phyloP scores from a whole-genome alignment of 768 basidiomycete genomes.

The Trametes elegans region DNA sequence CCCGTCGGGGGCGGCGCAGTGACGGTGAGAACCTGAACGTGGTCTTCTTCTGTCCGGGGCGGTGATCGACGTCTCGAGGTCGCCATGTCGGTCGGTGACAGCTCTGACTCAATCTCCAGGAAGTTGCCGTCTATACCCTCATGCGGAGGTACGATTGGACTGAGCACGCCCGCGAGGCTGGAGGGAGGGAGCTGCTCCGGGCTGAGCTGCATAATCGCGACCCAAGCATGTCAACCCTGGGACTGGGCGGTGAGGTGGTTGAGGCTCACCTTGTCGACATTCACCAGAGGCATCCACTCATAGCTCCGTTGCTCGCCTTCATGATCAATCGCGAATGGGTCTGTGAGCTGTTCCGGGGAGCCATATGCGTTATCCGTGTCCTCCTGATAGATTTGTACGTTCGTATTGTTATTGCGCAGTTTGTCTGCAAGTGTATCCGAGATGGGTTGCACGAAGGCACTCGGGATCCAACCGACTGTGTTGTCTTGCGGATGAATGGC shows the following conservation, averaged over 20 bases:
- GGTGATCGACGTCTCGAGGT: neutral
- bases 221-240: neutral
- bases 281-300: constrained; percentile 23
- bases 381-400: constrained; percentile 6
- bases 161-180: constrained; percentile 1
- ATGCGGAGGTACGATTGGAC: constrained; percentile 20
- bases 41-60: neutral
- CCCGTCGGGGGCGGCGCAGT: constrained; percentile 10
- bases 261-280: constrained; percentile 25
- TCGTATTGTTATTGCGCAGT: constrained; percentile 29
- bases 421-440: constrained; percentile 49
- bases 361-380: neutral
- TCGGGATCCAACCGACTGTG: constrained; percentile 73
- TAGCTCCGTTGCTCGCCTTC: constrained; percentile 10
- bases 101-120: constrained; percentile 11
- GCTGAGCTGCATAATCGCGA: constrained; percentile 12
- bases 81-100: constrained; percentile 13
- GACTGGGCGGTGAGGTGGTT: neutral
- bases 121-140: constrained; percentile 18
- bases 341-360: constrained; percentile 9
- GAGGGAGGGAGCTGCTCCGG: neutral
- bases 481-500: constrained; percentile 56
- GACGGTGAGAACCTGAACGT: constrained; percentile 9
- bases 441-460: constrained; percentile 61
- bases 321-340: constrained; percentile 6